phyloP scores from a whole-genome alignment of 306 rosid species.

The Cucumis melo region DNA sequence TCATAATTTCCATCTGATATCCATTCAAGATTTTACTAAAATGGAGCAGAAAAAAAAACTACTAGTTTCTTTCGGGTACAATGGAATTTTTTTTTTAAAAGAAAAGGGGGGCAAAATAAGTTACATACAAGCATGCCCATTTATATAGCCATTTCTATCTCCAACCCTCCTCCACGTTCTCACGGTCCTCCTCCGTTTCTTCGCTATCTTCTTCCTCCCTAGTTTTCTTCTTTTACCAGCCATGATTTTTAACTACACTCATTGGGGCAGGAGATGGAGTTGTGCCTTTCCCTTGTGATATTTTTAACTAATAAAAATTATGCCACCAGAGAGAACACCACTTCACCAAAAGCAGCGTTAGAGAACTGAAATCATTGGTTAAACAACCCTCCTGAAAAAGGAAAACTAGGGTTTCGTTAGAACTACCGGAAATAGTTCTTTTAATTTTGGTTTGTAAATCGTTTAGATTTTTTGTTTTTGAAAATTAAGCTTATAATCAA shows the following conservation, averaged over 20 bases:
- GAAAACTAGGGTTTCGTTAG: background rate
- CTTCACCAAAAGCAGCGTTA: background rate
- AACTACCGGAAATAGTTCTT: background rate
- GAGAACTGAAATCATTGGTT: too few relatives aligned
- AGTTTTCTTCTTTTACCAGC: conserved; percentile 60
- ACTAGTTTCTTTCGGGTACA: background rate
- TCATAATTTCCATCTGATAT: background rate
- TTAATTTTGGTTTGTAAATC: too few relatives aligned
- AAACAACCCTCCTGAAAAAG: background rate
- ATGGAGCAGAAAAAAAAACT: background rate
- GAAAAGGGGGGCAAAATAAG: background rate
- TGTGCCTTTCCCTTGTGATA: conserved; percentile 44
- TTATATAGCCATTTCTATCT: conserved; percentile 50
- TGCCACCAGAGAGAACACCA: background rate
- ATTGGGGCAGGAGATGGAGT: conserved; percentile 33
- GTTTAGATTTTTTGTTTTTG: too few relatives aligned
- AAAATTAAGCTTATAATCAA: too few relatives aligned
- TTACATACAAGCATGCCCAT: conserved; percentile 1
- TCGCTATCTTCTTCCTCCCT: conserved; percentile 85
- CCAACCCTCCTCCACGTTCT: conserved; percentile 89
- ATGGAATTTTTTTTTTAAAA: background rate
- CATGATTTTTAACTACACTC: conserved; percentile 50
- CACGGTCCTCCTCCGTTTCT: conserved; percentile 96
- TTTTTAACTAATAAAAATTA: too few relatives aligned
- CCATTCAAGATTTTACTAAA: background rate